These are phyloP conservation scores for Fusarium sp. DNA, from an alignment of 2,329 filamentous ascomycete species.

Conservation along the genomic window DNA sequence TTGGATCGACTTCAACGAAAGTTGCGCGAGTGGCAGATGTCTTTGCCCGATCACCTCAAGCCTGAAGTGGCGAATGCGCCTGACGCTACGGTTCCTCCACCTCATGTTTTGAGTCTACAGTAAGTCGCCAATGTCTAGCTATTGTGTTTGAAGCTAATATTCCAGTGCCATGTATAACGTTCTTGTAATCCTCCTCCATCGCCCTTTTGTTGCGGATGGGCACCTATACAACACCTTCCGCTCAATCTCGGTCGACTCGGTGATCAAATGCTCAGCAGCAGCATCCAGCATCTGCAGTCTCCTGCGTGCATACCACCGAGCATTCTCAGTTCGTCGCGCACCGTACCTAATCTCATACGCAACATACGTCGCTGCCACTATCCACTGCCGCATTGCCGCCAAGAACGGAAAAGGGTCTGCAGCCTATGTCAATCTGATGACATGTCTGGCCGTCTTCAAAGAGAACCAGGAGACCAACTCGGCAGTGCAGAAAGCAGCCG, in stretches of 20 bases:
- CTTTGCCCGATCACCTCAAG: slow-evolving; percentile 58
- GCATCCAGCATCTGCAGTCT: slow-evolving; percentile 60
- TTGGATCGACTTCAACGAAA: slow-evolving; percentile 56
- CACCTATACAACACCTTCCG: slow-evolving; percentile 60
- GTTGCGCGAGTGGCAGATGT: slow-evolving; percentile 57
- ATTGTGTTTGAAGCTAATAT: neutral
- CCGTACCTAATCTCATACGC: slow-evolving; percentile 69
- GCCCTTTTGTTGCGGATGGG: slow-evolving; percentile 64
- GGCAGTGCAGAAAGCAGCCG: slow-evolving; percentile 60
- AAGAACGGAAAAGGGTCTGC: slow-evolving; percentile 56
- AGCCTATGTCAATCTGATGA: slow-evolving; percentile 56
- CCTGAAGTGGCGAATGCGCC: slow-evolving; percentile 50
- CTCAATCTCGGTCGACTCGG: slow-evolving; percentile 58
- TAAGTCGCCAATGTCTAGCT: neutral
- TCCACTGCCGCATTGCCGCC: slow-evolving; percentile 64
- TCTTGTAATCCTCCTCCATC: slow-evolving; percentile 65
- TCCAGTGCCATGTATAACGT: slow-evolving; percentile 62
- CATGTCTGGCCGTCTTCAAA: slow-evolving; percentile 60
- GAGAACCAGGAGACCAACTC: slow-evolving; percentile 65
- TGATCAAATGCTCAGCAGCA: slow-evolving; percentile 59
- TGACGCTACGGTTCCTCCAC: slow-evolving; percentile 51
- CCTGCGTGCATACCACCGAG: slow-evolving; percentile 58
- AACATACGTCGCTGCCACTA: slow-evolving; percentile 66
- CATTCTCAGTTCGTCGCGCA: slow-evolving; percentile 60
- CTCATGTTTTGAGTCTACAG: slow-evolving; percentile 59